Base-by-base conservation (phyloP, 306 rosid species). In the Vigna radiata region DNA sequence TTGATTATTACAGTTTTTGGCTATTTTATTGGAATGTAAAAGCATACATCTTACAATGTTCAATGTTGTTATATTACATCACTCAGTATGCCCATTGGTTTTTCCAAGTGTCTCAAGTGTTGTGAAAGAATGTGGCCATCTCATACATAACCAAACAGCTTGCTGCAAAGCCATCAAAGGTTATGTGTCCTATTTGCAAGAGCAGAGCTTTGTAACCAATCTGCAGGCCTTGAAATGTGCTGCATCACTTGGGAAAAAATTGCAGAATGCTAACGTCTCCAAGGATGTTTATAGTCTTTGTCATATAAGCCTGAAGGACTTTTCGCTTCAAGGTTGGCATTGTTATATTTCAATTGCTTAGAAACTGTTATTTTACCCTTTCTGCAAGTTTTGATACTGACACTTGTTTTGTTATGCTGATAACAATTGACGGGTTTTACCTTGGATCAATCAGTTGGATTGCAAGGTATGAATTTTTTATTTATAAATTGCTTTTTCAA, bases 191-290 rank as follows among this genome's bases (percentile, higher is more conserved):
- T 52, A 68, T 79, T 76, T 91, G 87, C 91, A 91, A 82, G 74
- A 82, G 74, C 91, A 89, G 78, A 88, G 90, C 73, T 89, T 91
- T 53, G 81, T 91, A 79, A 87, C 97, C 77, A 89, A 91, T 62
- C 79, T 91, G 68, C 91, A 91, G 76, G 92, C 97, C 83, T 79
- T 89, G 82, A 88, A 88, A 73, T 91, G 97, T 70, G 92, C 90
- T 50, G 80, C 76, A 58, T 86, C 83, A 39, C 94, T 91, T 61
- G 97, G 92, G 69, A 75, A 59, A 84, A 82, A 77, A 80, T 80
- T 89, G 77, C 92, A 83, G 85, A 76, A 82, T 77, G 88, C 73
- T 65, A 86, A 86, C 69, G 80, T 88, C 73, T 83, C 90, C 27
- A 16, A 71, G 15, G 61, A 88, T 66, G 69, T 91, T 44, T 89